Base-by-base conservation (phyloP, 306 rosid genomes). In the Quercus engelmannii region DNA sequence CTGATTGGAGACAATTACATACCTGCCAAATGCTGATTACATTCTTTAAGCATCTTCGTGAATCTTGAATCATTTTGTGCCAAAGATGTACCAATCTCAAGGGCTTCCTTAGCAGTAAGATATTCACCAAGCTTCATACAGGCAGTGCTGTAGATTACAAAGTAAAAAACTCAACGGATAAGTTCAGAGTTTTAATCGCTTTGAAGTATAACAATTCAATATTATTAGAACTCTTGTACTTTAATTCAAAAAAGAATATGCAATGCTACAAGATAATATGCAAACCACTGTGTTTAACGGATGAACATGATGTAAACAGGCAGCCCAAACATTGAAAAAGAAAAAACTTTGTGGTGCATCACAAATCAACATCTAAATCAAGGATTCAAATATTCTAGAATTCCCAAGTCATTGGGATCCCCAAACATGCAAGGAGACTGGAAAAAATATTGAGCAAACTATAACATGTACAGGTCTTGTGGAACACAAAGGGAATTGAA, bases 101-200 rank as follows among this genome's bases (percentile, higher is more conserved):
- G 75, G 56, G 79, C 74, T 21, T 54, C 75, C 69, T 67, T 74
- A 8, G 83, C 83, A 80, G 79, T 67, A 35, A 23, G 78, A 80
- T 80, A 80, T 25, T 80, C 83, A 55, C 69, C 83, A 55, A 74
- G 79, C 43, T 80, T 74, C 49, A 80, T 31, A 51, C 78, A 80
- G 8, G 79, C 79, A 52, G 56, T 74, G 59, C 83, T 80, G 25
- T 73, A 35, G 33, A 77, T 52, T 54, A 68, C 57, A 23, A 35
- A 68, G 55, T n/a, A n/a, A 31, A 49, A 1, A 38, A 9, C 56
- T 61, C 43, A 63, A 62, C 74, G 28, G 65, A 30, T 5, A 62
- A 26, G 38, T 46, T 25, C 43, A 38, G 8, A 26, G 33, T 18
- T 49, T 49, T 17, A 38, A 6, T 11, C 9, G 9, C 18, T 18